phyloP scores from a whole-genome alignment of 2,329 filamentous ascomycete genomes.

The Colletotrichum gigasporum region DNA sequence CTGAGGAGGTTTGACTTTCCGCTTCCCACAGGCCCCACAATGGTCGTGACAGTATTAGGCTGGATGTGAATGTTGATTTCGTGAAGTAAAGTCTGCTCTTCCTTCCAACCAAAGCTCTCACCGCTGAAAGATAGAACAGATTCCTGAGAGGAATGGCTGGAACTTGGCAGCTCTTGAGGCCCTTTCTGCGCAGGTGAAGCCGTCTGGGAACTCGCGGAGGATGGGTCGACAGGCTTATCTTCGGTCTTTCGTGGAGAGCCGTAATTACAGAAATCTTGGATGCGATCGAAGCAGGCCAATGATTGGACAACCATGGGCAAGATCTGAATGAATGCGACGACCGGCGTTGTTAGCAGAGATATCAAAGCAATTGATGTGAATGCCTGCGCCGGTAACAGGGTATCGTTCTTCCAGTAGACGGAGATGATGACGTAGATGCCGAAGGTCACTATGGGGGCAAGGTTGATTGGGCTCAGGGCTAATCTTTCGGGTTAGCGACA shows the following conservation, averaged over 20 bases:
- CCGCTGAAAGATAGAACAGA: not conserved
- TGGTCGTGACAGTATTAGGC: not conserved
- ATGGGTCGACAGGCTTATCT: too few relatives aligned
- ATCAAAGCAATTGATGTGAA: constrained; percentile 36
- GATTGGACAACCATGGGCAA: constrained; percentile 34
- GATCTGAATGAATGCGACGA: constrained; percentile 35
- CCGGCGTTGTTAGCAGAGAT: constrained; percentile 33
- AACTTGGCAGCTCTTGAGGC: not conserved
- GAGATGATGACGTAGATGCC: constrained; percentile 38
- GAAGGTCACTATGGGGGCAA: constrained; percentile 39
- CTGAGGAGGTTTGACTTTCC: constrained; percentile 24
- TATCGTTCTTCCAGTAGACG: constrained; percentile 34
- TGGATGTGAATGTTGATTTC: not conserved
- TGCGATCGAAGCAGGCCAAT: constrained; percentile 34
- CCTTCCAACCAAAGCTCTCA: constrained; percentile 10
- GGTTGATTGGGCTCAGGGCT: constrained; percentile 33
- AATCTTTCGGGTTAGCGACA: not conserved
- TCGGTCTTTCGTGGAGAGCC: not conserved
- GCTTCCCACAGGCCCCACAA: constrained; percentile 26
- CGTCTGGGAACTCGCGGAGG: not conserved
- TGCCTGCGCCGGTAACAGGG: constrained; percentile 34
- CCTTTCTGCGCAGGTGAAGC: too few relatives aligned
- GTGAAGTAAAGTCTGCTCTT: not conserved
- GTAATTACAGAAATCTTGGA: constrained; percentile 35
- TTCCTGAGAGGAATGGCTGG: not conserved